phyloP scores from a whole-genome alignment of 2,329 filamentous ascomycete genomes.

The Coleophoma eucalyptorum region DNA sequence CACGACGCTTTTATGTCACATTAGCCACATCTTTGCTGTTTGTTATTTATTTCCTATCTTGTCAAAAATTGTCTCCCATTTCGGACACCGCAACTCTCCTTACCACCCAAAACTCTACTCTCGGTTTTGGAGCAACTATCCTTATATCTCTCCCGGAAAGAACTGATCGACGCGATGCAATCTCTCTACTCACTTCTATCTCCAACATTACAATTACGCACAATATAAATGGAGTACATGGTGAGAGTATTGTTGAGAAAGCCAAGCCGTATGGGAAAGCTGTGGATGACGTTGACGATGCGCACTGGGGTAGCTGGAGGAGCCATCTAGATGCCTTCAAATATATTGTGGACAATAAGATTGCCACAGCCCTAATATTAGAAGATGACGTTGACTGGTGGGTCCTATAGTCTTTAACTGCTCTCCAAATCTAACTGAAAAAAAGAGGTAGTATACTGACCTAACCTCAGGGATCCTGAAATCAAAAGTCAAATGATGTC shows the following conservation, averaged over 20 bases:
- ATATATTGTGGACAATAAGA: neutral
- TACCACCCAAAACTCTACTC: neutral
- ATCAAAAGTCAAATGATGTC: neutral
- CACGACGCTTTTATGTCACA: too few species aligned
- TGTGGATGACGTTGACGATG: conserved; percentile 15
- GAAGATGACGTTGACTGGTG: neutral
- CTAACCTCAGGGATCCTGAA: neutral
- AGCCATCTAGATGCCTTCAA: neutral
- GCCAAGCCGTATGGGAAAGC: conserved; percentile 14
- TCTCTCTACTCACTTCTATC: neutral
- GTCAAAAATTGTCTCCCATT: too few species aligned
- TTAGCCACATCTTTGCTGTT: too few species aligned
- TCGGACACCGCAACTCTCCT: too few species aligned
- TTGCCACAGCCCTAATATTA: neutral
- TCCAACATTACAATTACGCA: conserved; percentile 1
- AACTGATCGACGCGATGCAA: conserved; percentile 10
- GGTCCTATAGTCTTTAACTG: too few species aligned
- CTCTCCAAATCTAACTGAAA: neutral
- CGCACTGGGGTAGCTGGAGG: neutral
- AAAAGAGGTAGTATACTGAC: neutral
- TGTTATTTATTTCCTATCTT: too few species aligned
- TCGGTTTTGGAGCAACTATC: neutral
- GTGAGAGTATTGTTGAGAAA: neutral
- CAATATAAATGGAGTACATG: neutral
- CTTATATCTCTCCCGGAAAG: neutral